Evolutionary conservation across 371 early-diverging fungal genomes (phyloP).

Genomic region (Zychaea mexicana): DNA sequence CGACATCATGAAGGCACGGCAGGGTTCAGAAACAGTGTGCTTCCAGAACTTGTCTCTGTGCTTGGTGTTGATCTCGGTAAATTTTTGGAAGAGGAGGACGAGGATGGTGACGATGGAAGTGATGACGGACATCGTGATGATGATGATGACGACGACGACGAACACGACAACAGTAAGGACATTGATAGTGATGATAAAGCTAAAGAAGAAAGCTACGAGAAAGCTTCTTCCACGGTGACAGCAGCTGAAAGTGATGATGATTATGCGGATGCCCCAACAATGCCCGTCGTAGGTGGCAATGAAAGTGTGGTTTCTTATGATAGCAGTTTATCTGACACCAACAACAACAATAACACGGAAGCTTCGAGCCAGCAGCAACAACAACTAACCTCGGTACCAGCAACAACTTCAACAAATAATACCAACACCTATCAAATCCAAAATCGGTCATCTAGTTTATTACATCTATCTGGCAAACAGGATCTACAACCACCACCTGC

Average conservation of each 20-base stretch:
- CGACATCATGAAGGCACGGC: conserved; percentile 18
- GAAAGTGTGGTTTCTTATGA: background rate
- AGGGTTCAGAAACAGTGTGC: conserved; percentile 45
- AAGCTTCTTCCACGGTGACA: no score
- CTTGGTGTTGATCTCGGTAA: conserved; percentile 53
- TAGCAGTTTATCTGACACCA: background rate
- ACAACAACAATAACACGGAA: background rate
- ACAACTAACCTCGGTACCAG: background rate
- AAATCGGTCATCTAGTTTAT: conserved; percentile 1
- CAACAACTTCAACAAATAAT: background rate
- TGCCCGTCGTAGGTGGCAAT: background rate
- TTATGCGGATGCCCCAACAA: background rate
- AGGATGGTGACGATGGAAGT: conserved; percentile 29
- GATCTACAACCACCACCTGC: no score
- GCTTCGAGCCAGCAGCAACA: background rate
- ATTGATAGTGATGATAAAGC: background rate
- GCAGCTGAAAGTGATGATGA: background rate
- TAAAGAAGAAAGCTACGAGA: background rate
- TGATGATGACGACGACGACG: background rate
- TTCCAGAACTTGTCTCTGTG: conserved; percentile 51
- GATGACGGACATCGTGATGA: background rate
- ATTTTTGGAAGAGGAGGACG: conserved; percentile 53
- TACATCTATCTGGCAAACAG: conserved; percentile 1
- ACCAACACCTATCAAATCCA: background rate
- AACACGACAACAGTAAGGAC: background rate